phyloP scores from a whole-genome alignment of 179 eudicot genomes.

The Drosera spatulata region DNA sequence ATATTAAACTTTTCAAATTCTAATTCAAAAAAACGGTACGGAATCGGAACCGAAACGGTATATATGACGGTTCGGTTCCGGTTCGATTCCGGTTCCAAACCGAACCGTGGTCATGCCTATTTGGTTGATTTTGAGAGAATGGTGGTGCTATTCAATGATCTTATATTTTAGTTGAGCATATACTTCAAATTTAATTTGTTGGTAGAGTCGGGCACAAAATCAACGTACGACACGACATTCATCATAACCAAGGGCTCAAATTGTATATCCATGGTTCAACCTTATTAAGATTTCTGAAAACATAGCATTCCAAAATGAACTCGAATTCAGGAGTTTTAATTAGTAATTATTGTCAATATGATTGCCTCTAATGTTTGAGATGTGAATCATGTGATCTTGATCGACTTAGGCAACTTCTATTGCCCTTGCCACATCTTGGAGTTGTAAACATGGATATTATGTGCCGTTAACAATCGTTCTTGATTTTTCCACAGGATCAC shows the following conservation, averaged over 20 bases:
- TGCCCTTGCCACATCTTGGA: not conserved
- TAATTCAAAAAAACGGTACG: too few species aligned
- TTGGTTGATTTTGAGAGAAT: too few species aligned
- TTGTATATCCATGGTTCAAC: not conserved
- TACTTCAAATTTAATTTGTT: too few species aligned
- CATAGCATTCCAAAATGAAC: not conserved
- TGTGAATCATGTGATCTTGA: not conserved
- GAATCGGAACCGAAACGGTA: too few species aligned
- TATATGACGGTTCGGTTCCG: too few species aligned
- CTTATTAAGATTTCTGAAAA: not conserved
- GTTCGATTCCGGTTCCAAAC: too few species aligned
- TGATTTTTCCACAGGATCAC: conserved; percentile 58
- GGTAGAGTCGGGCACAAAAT: too few species aligned
- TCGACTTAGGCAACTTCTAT: not conserved
- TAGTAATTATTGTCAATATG: not conserved
- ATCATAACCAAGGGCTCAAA: not conserved
- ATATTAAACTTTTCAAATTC: too few species aligned
- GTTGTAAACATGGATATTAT: not conserved
- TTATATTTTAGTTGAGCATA: too few species aligned
- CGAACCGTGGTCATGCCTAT: too few species aligned
- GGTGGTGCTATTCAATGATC: too few species aligned
- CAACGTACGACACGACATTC: too few species aligned
- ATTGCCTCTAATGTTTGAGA: not conserved
- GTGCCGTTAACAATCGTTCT: not conserved
- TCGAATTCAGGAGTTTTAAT: not conserved